phyloP scores from a whole-genome alignment of 1,139 yeast species.

The Suhomyces choctaworum region DNA sequence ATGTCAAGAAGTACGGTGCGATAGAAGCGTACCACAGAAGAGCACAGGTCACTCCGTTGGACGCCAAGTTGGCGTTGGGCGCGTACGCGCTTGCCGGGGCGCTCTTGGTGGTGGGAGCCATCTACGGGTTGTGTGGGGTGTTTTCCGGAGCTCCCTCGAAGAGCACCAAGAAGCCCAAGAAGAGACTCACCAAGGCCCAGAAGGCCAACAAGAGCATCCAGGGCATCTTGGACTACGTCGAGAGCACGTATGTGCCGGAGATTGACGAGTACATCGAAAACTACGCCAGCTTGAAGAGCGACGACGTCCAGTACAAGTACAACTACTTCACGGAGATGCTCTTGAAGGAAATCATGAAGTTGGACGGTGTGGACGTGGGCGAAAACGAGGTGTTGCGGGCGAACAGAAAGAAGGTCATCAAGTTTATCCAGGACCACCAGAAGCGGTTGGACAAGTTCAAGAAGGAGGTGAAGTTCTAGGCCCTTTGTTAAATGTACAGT shows the following conservation, averaged over 20 bases:
- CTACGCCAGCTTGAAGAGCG: slow-evolving; percentile 33
- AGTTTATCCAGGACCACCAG: slow-evolving; percentile 59
- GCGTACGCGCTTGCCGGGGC: slow-evolving; percentile 8
- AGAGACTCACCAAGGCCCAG: slow-evolving; percentile 46
- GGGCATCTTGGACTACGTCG: slow-evolving; percentile 43
- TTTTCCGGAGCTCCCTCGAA: slow-evolving; percentile 13
- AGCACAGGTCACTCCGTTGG: slow-evolving; percentile 8
- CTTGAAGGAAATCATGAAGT: slow-evolving; percentile 61
- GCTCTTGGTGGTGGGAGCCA: slow-evolving; percentile 4
- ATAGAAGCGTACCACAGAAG: slow-evolving; percentile 8
- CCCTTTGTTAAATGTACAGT: background rate
- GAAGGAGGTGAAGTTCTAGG: slow-evolving; percentile 28
- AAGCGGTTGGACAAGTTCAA: slow-evolving; percentile 58
- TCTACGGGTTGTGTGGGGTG: slow-evolving; percentile 3
- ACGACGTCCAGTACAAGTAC: slow-evolving; percentile 51
- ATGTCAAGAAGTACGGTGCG: slow-evolving; percentile 7
- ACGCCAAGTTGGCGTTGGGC: slow-evolving; percentile 9
- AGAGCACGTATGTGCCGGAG: slow-evolving; percentile 43
- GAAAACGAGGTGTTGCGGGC: slow-evolving; percentile 53
- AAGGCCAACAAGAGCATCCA: slow-evolving; percentile 45
- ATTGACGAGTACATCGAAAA: slow-evolving; percentile 43
- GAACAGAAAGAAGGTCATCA: slow-evolving; percentile 60
- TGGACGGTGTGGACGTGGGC: slow-evolving; percentile 63
- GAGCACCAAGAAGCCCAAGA: slow-evolving; percentile 31
- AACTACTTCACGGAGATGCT: slow-evolving; percentile 66